Conservation (phyloP, 106 monocot genomes). For the Vanilla planifolia region DNA sequence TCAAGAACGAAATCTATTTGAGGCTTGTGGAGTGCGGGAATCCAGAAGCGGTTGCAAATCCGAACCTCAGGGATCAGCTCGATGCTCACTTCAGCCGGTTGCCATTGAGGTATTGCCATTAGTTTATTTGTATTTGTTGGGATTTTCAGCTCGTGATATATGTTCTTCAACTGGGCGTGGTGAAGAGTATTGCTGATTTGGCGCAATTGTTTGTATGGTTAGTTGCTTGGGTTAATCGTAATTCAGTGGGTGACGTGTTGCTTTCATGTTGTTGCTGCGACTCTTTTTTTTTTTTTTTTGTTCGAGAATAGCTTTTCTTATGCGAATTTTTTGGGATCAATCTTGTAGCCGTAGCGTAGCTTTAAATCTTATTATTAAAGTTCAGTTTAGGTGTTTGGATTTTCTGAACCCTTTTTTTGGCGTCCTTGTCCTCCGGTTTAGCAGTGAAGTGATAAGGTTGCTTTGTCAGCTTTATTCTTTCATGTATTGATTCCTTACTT, state of each 20-base stretch:
- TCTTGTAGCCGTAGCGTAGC: background rate
- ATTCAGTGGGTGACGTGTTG: too few species aligned
- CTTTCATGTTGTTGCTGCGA: too few species aligned
- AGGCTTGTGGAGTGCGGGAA: slow-evolving; percentile 58
- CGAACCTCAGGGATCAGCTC: slow-evolving; percentile 42
- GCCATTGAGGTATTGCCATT: slow-evolving; percentile 59
- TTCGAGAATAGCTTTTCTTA: background rate
- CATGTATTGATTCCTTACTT: slow-evolving; percentile 1
- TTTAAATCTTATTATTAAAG: background rate
- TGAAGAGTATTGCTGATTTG: slow-evolving; percentile 1
- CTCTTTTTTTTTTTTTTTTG: background rate
- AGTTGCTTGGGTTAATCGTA: background rate
- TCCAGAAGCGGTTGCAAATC: slow-evolving; percentile 53
- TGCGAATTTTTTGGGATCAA: background rate
- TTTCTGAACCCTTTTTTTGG: background rate
- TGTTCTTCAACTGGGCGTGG: slow-evolving; percentile 5
- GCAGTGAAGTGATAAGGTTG: background rate
- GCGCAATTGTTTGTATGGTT: too few species aligned
- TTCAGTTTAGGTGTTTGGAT: background rate
- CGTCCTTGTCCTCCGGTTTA: background rate
- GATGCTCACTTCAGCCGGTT: slow-evolving; percentile 74
- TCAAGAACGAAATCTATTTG: slow-evolving; percentile 49
- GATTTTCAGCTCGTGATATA: background rate
- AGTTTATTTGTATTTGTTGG: background rate
- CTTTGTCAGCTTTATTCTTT: background rate